Percentiles rank a stretch among this genome's conserved stretches.
Evolutionary conservation across 176 grass and related monocot species (phyloP).

Genomic region (Oryza punctata): DNA sequence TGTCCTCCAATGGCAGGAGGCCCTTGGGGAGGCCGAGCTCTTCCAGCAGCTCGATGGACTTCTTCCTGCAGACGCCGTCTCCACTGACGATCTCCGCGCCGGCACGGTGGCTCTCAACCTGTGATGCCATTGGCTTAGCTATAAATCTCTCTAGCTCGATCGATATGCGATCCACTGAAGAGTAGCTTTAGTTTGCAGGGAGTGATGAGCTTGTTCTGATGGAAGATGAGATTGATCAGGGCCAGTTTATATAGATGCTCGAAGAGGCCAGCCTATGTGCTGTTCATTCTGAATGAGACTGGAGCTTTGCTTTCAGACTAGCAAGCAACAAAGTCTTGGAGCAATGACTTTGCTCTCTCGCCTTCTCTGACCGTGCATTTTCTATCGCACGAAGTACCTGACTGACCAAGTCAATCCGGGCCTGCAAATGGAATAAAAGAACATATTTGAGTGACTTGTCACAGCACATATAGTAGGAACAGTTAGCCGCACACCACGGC

Average conservation of each 20-base stretch:
- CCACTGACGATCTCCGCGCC: neutral
- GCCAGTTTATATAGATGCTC: neutral
- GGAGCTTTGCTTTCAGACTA: neutral
- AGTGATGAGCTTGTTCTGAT: neutral
- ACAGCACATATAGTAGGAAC: neutral
- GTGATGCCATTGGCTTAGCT: neutral
- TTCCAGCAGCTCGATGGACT: conserved; percentile 14
- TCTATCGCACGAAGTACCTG: neutral
- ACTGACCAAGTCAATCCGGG: neutral
- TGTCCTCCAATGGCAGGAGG: conserved; percentile 35
- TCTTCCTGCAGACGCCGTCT: conserved; percentile 11
- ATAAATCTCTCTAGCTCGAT: neutral
- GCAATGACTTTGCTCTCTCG: neutral
- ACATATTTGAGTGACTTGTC: neutral
- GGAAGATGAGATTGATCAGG: neutral
- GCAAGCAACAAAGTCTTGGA: neutral
- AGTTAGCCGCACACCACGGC: neutral
- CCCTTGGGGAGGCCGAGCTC: conserved; percentile 42
- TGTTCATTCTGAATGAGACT: neutral
- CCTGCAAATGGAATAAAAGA: neutral
- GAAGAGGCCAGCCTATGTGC: neutral
- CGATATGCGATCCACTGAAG: neutral
- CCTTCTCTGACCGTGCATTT: neutral
- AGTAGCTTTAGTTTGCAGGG: neutral
- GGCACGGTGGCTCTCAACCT: neutral